phyloP scores from a whole-genome alignment of 441 rosid genomes.

The Gossypium schwendimanii region DNA sequence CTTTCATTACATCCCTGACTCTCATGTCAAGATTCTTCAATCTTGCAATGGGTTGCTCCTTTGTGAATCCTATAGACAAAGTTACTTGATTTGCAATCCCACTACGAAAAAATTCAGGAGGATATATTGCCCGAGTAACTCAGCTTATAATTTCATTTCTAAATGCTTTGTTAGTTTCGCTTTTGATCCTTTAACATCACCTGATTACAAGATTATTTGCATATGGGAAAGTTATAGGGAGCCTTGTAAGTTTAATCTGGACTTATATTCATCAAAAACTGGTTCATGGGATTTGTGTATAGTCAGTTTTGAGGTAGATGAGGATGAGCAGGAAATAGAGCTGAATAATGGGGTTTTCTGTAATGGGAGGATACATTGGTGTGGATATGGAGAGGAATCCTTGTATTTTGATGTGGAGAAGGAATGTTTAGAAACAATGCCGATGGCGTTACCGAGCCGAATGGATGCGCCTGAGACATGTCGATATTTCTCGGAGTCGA shows the following conservation, averaged over 20 bases:
- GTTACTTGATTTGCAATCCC: conserved; percentile 9
- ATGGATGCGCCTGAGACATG: background rate
- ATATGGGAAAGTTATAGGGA: background rate
- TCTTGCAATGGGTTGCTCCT: conserved; percentile 8
- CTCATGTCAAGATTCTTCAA: background rate
- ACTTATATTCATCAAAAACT: background rate
- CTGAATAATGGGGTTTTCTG: background rate
- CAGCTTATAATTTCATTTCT: background rate
- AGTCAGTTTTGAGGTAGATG: background rate
- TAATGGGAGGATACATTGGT: conserved; percentile 6
- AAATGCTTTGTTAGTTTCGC: background rate
- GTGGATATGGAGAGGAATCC: background rate
- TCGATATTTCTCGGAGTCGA: background rate
- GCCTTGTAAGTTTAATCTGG: background rate
- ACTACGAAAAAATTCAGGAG: background rate
- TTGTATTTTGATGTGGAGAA: conserved; percentile 3
- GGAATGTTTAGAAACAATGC: background rate
- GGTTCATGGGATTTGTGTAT: background rate
- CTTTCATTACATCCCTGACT: background rate
- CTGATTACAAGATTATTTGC: background rate
- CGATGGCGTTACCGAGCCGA: background rate
- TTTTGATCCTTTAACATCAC: conserved; percentile 2
- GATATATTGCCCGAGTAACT: background rate
- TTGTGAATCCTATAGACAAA: background rate
- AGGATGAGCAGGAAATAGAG: background rate